These are phyloP conservation scores for Colletotrichum plurivorum DNA, from an alignment of 2,329 filamentous ascomycete species.

Conservation along the genomic window DNA sequence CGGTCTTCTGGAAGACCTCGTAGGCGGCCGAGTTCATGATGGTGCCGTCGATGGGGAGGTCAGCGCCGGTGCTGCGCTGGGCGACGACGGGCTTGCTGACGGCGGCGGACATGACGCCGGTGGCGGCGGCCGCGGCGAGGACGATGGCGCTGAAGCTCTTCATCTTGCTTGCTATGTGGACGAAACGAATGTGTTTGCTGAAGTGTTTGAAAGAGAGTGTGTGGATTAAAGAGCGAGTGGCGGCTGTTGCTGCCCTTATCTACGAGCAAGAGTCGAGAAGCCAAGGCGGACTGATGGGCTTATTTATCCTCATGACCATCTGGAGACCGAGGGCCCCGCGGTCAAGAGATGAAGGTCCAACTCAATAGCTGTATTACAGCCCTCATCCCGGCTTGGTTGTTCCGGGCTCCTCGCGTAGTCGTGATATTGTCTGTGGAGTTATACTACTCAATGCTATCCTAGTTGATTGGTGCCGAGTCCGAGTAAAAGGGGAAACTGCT, in stretches of 20 bases:
- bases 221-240: constrained; percentile 1
- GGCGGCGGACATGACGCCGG: constrained; percentile 28
- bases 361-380: neutral
- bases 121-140: constrained; percentile 22
- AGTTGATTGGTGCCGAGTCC: neutral
- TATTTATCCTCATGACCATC: constrained; percentile 20
- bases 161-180: constrained; percentile 17
- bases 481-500: neutral
- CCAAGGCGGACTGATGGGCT: neutral
- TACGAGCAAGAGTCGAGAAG: neutral
- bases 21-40: constrained; percentile 31
- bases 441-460: neutral
- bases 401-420: neutral
- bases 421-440: constrained; percentile 13
- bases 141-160: constrained; percentile 33
- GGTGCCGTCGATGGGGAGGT: neutral
- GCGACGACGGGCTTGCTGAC: neutral
- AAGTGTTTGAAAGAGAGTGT: constrained; percentile 2
- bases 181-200: constrained; percentile 16
- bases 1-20: constrained; percentile 3
- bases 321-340: neutral
- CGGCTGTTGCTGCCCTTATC: neutral
- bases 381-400: constrained; percentile 2
- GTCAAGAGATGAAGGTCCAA: neutral
- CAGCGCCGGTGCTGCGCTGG: constrained; percentile 1